These are phyloP conservation scores for Fusarium sp. DNA, from an alignment of 2,329 filamentous ascomycete genomes.

Conservation along the genomic window DNA sequence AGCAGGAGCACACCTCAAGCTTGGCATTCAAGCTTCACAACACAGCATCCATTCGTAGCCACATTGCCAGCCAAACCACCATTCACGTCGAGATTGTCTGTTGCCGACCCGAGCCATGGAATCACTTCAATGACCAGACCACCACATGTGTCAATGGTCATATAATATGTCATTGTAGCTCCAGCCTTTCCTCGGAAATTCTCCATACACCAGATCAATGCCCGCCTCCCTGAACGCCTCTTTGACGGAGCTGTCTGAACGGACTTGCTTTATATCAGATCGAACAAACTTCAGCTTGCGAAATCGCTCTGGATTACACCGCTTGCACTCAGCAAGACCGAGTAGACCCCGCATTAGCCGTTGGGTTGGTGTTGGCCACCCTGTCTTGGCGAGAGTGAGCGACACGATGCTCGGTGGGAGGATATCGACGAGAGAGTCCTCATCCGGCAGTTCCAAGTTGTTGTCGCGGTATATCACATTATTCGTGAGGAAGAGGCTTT, in stretches of 20 bases:
- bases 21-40: neutral
- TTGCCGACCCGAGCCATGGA: neutral
- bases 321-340: slow-evolving; percentile 2
- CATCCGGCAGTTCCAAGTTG: neutral
- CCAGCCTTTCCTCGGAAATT: neutral
- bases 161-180: neutral
- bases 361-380: neutral
- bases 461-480: slow-evolving; percentile 7
- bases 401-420: slow-evolving; percentile 12
- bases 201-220: neutral
- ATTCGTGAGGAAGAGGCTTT: slow-evolving; percentile 17
- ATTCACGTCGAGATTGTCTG: neutral
- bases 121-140: neutral
- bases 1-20: neutral
- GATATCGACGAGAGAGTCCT: slow-evolving; percentile 4
- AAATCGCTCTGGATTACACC: neutral
- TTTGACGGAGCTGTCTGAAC: neutral
- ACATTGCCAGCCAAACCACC: neutral
- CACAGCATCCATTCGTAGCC: neutral
- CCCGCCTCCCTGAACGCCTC: neutral
- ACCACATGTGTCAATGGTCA: neutral
- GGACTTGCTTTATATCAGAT: neutral
- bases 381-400: slow-evolving; percentile 6
- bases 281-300: slow-evolving; percentile 6
- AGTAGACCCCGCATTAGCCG: slow-evolving; percentile 1